Percentiles rank a stretch among this genome's conserved stretches.
Conservation (phyloP, 306 rosid genomes). For the Gynostemma pentaphyllum region DNA sequence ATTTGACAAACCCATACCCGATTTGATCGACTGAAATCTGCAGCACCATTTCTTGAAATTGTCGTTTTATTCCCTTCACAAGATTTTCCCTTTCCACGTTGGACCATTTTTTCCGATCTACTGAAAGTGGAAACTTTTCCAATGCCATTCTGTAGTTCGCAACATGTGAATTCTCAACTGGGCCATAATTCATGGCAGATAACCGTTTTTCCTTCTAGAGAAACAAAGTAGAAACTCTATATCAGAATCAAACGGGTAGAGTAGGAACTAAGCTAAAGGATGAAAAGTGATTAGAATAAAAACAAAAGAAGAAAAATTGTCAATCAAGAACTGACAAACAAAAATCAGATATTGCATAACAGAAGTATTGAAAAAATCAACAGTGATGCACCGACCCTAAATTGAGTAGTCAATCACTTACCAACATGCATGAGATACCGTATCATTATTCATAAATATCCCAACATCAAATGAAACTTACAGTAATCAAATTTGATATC, state of each 20-base stretch:
- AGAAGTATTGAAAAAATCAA: not conserved
- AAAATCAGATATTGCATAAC: not conserved
- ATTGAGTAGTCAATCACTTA: not conserved
- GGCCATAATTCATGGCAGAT: constrained; percentile 54
- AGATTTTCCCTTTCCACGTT: constrained; percentile 50
- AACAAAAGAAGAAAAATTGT: not conserved
- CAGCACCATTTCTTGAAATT: constrained; percentile 63
- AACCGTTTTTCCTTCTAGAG: constrained; percentile 37
- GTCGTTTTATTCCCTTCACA: constrained; percentile 72
- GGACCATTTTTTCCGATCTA: constrained; percentile 68
- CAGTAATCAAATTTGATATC: not conserved
- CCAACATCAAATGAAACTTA: no score
- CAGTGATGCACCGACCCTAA: not conserved
- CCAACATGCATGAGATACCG: not conserved
- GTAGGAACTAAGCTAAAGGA: not conserved
- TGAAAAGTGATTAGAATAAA: not conserved
- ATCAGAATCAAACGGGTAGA: constrained; percentile 4
- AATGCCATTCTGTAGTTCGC: constrained; percentile 50
- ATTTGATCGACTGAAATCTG: constrained; percentile 44
- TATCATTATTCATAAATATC: no score
- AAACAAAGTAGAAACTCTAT: not conserved
- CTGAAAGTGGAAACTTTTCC: constrained; percentile 42
- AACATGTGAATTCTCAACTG: constrained; percentile 63
- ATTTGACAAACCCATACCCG: constrained; percentile 35
- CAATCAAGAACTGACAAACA: not conserved